A percentile compares a stretch with the other conserved stretches of the same genome.
These are phyloP conservation scores for Lactarius hengduanensis DNA, from an alignment of 768 basidiomycete species.

Conservation along the genomic window DNA sequence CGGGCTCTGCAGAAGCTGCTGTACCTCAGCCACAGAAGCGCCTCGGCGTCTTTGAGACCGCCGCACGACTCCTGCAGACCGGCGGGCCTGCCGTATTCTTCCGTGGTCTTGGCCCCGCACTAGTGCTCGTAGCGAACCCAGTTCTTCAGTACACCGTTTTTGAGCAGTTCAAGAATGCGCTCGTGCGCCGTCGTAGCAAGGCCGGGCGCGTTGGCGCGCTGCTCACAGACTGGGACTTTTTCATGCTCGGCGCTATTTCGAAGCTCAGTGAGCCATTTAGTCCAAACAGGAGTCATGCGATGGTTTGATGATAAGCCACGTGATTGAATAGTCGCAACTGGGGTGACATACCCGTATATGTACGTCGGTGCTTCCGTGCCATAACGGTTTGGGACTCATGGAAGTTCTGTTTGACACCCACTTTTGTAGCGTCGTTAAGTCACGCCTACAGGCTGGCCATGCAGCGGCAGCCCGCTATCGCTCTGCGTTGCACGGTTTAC, in stretches of 20 bases:
- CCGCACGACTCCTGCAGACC: constrained; percentile 64
- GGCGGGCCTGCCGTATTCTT: constrained; percentile 84
- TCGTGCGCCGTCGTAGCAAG: constrained; percentile 61
- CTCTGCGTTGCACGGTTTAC: constrained; percentile 73
- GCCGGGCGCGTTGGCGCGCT: constrained; percentile 45
- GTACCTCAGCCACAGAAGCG: constrained; percentile 42
- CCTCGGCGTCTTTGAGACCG: constrained; percentile 63
- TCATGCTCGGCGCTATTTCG: constrained; percentile 90
- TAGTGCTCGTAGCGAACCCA: constrained; percentile 91
- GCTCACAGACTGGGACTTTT: constrained; percentile 86
- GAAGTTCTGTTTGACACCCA: constrained; percentile 17
- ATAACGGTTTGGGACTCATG: neutral
- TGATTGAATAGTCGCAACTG: constrained; percentile 41
- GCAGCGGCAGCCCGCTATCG: constrained; percentile 66
- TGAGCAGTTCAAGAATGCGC: constrained; percentile 88
- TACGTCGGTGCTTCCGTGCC: constrained; percentile 35
- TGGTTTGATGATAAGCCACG: neutral
- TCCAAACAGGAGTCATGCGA: neutral
- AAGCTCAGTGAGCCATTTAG: constrained; percentile 65
- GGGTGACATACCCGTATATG: constrained; percentile 74
- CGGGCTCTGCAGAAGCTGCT: constrained; percentile 6
- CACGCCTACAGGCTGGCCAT: constrained; percentile 73
- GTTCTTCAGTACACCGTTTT: constrained; percentile 94
- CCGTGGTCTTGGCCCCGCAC: constrained; percentile 91
- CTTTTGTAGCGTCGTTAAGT: constrained; percentile 60